Conservation (phyloP, 2,329 filamentous ascomycete genomes). For the Alternaria burnsii region DNA sequence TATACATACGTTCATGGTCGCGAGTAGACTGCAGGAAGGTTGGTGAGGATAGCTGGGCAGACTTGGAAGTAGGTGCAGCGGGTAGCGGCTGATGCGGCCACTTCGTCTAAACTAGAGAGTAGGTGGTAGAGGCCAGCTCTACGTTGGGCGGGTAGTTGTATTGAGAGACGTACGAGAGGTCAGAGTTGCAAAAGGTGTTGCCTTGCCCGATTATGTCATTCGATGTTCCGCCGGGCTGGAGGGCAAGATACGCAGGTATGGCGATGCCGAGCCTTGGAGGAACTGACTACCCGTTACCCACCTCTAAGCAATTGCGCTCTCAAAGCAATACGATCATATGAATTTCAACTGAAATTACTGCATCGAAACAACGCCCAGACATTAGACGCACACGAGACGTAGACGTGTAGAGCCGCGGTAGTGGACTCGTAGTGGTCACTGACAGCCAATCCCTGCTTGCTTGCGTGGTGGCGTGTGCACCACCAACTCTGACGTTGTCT, state of each 20-base stretch:
- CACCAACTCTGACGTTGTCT: constrained; percentile 24
- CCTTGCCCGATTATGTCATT: constrained; percentile 4
- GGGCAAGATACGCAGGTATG: constrained; percentile 11
- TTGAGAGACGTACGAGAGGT: neutral
- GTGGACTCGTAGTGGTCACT: constrained; percentile 7
- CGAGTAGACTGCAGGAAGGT: constrained; percentile 18
- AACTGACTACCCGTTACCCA: constrained; percentile 1
- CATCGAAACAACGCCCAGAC: neutral
- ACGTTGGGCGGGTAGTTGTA: neutral
- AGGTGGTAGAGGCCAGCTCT: neutral
- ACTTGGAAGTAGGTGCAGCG: constrained; percentile 14
- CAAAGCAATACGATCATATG: neutral
- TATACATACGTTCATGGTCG: constrained; percentile 58
- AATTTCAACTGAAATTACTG: neutral
- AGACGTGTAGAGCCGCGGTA: constrained; percentile 8
- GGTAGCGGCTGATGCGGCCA: constrained; percentile 8
- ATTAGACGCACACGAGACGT: neutral
- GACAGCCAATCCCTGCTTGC: constrained; percentile 21
- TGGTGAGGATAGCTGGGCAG: neutral
- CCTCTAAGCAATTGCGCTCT: neutral
- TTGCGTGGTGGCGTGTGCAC: constrained; percentile 21
- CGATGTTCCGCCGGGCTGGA: constrained; percentile 14
- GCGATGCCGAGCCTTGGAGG: constrained; percentile 16
- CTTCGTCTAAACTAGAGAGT: neutral
- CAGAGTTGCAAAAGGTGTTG: neutral